These are phyloP conservation scores for Aspergillus quadrilineatus DNA, from an alignment of 2,329 filamentous ascomycete species.

Conservation along the genomic window DNA sequence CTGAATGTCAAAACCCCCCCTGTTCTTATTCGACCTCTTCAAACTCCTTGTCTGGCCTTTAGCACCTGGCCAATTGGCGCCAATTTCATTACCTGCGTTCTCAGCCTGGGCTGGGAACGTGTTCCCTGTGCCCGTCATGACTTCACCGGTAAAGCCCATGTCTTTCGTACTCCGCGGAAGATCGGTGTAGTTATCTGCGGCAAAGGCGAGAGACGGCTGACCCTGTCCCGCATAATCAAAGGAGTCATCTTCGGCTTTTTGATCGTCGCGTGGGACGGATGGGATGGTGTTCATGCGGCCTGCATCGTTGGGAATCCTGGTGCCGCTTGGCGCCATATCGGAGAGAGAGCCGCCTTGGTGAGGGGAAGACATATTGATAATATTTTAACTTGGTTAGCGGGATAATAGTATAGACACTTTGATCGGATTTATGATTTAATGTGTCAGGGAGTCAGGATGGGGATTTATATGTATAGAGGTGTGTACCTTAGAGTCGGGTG, in stretches of 20 bases:
- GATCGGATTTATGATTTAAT: no score
- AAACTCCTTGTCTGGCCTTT: constrained; percentile 40
- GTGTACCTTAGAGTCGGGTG: neutral
- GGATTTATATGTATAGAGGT: neutral
- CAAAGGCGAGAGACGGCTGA: constrained; percentile 38
- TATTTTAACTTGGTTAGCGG: neutral
- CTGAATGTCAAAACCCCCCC: constrained; percentile 34
- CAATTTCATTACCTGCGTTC: constrained; percentile 33
- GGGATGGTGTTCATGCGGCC: constrained; percentile 47
- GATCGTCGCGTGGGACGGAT: constrained; percentile 50
- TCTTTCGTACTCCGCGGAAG: constrained; percentile 44
- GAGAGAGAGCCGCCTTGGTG: constrained; percentile 40
- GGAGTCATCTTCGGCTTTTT: constrained; percentile 35
- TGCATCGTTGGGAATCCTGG: constrained; percentile 48
- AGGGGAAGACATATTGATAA: constrained; percentile 15
- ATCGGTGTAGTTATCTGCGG: constrained; percentile 50
- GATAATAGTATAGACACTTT: no score
- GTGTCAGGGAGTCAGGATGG: neutral
- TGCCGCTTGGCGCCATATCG: constrained; percentile 41
- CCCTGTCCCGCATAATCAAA: constrained; percentile 40
- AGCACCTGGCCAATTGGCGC: constrained; percentile 34
- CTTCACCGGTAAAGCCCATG: constrained; percentile 35
- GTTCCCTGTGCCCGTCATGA: constrained; percentile 44
- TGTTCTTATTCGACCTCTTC: constrained; percentile 41
- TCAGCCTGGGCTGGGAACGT: constrained; percentile 38